Evolutionary conservation across 345 rosid species (phyloP), one percentile per base, ranked within the genome.

Genomic region (Euphorbia lathyris): DNA sequence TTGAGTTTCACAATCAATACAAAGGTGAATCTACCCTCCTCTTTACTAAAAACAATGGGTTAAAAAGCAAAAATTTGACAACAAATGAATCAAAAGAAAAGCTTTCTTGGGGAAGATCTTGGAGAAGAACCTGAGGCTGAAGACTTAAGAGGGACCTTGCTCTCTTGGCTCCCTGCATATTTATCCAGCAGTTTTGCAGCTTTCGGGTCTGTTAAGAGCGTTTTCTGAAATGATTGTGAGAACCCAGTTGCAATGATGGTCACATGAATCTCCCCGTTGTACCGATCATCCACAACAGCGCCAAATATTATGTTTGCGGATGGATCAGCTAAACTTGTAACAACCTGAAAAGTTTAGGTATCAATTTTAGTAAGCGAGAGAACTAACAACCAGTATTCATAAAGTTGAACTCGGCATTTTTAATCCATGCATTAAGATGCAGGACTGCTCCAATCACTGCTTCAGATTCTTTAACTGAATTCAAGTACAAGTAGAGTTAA

Each of bases 261-360:
- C 17, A 95, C 99, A 12, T 94, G 97, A 76, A 94, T 86, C 90
- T 94, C 95, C 23, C 98, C 98, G 0, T 83, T 88, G 83, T 88
- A 94, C 3, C 98, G 96, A 55, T 91, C 97, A 47, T 94, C 98
- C 56, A 94, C 97, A 58, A 94, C 98, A 38, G 97, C 98, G 58
- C 98, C 98, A 75, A 94, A 94, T 79, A 91, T 95, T 76, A 95
- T 95, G 87, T 95, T 95, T 38, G 99, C 99, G 0, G 99, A 90
- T 82, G 97, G 96, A 72, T 95, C 99, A 0, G 99, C 97, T 78
- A 95, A 85, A 74, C 99, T 90, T 58, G 99, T 95, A 53, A 95
- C 99, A 2, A 91, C 99, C 99, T 95, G 84, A 6, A 65, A 68
- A 75, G 51, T 48, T 65, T 8, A 58, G 12, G 26, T 5, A 63